Evolutionary conservation across 1,139 yeast species (phyloP), one percentile per base, ranked within the genome.

Genomic region (Neolecta irregularis): DNA sequence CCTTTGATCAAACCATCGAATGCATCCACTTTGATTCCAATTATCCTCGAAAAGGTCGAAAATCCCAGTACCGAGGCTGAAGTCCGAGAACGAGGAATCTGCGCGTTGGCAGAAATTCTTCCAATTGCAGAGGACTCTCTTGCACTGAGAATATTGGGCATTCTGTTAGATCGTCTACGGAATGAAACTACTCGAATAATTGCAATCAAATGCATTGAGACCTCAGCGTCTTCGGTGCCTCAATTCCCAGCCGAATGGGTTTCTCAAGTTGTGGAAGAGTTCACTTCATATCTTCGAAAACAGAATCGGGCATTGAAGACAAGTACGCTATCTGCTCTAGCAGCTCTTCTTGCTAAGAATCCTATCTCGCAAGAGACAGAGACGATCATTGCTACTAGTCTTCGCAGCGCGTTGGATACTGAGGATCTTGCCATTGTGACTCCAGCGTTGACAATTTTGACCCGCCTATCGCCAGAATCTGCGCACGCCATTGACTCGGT

Each of bases 41-140:
- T 54, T 5, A 48, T 62, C 16, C 40, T 56, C 2, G 54, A 52
- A n/a, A 65, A 62, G 36, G 57, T 62, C 4, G 45, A 54, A 2
- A 58, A 61, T 30, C 61, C 64, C 31, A 55, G 57, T 9, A 60
- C 61, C 39, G 68, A 74, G 5, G 55, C 66, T 40, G 75, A 69
- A 34, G 61, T 71, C 12, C 56, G 74, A 34, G 67, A 65, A 41
- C 57, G 56, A 32, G 61, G 73, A 5, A 55, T 72, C 7, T 38
- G 42, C 11, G 55, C 61, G 5, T 46, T 67, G 6, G 57, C 61
- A n/a, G 48, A 49, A 21, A 45, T 43, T 50, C 22, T 34, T 26
- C 13, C 19, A 7, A n/a, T n/a, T n/a, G n/a, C n/a, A n/a, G 33
- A 34, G 15, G 26, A 24, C 6, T 19, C 18, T 11, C 9, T 28